A percentile compares a stretch with the other conserved stretches of the same genome.
Conservation (phyloP, 345 rosid species). For the Linum trigynum region DNA sequence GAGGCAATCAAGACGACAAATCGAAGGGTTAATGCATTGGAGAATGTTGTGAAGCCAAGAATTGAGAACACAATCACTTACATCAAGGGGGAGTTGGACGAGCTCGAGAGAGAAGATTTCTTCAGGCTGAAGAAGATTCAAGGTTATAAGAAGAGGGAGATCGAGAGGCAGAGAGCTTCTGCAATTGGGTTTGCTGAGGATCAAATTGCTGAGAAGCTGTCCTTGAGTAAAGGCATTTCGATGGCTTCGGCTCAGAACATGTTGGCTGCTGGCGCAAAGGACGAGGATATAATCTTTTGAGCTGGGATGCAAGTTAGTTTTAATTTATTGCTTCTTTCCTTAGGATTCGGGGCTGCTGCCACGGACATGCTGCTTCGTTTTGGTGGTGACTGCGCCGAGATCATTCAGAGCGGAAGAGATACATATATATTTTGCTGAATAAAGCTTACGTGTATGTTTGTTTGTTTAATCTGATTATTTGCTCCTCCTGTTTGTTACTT, state of each 20-base stretch:
- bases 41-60: slow-evolving; percentile 87
- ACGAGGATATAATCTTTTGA: slow-evolving; percentile 76
- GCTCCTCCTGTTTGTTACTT: no score
- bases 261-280: slow-evolving; percentile 50
- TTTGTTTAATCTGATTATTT: no score
- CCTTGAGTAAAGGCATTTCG: slow-evolving; percentile 69
- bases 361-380: no score
- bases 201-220: slow-evolving; percentile 50
- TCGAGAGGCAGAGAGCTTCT: slow-evolving; percentile 41
- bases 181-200: slow-evolving; percentile 60
- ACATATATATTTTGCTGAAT: no score
- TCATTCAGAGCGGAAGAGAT: no score
- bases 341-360: no score
- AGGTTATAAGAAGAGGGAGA: slow-evolving; percentile 72
- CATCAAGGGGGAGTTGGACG: slow-evolving; percentile 87
- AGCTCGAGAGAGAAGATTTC: slow-evolving; percentile 90
- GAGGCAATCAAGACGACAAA: slow-evolving; percentile 94
- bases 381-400: no score
- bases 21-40: slow-evolving; percentile 82
- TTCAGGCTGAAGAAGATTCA: slow-evolving; percentile 87
- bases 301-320: not conserved
- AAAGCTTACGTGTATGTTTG: no score
- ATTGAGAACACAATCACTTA: slow-evolving; percentile 75
- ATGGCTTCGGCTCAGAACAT: slow-evolving; percentile 48
- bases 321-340: no score